Evolutionary conservation across 495 filamentous ascomycete species (phyloP), one percentile per base, ranked within the genome.

Genomic region (Staphylotrichum longicolle): DNA sequence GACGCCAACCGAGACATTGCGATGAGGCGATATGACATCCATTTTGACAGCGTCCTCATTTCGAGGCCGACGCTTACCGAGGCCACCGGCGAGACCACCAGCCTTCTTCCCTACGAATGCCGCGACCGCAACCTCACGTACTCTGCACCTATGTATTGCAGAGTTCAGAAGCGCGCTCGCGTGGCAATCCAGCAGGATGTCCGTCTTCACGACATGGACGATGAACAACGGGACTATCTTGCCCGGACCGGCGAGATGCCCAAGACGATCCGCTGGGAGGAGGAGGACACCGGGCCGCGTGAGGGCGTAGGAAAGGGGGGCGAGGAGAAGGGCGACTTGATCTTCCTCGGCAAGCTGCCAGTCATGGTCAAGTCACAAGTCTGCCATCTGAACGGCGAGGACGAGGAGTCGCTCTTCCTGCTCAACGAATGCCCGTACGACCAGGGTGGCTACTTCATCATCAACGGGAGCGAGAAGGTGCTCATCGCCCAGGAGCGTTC

Each of bases 381-480:
- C 65, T 99, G 94, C 78, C 88, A 91, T 54, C 76, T 99, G 63
- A 88, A 88, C 67, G 86, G 88, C 60, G 81, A 93, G 66, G 82
- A 82, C 54, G 93, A 97, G 61, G 84, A 90, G 55, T 85, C 87
- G 15, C 81, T 98, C 2, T 96, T 93, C 68, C 79, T 86, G 10
- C 86, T 90, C 74, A 93, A 93, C 69, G 94, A 99, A 75, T 99
- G 94, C 59, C 94, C 95, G 0, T 98, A 96, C 73, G 94, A 99
- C 69, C 93, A 94, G 65, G 94, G 94, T 52, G 94, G 94, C 59
- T 99, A 99, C 66, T 99, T 99, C 73, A 88, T 99, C 62, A 98
- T 99, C 77, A 99, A 98, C 76, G 94, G 94, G n/a, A 94, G 90
- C 72, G 94, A 99, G 73, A 99, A 99, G 82, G 94, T 99, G 27